Percentiles rank a stretch among this genome's conserved stretches.
Evolutionary conservation across 2,329 filamentous ascomycete genomes (phyloP).

Genomic region (Hypoxylon sp.): DNA sequence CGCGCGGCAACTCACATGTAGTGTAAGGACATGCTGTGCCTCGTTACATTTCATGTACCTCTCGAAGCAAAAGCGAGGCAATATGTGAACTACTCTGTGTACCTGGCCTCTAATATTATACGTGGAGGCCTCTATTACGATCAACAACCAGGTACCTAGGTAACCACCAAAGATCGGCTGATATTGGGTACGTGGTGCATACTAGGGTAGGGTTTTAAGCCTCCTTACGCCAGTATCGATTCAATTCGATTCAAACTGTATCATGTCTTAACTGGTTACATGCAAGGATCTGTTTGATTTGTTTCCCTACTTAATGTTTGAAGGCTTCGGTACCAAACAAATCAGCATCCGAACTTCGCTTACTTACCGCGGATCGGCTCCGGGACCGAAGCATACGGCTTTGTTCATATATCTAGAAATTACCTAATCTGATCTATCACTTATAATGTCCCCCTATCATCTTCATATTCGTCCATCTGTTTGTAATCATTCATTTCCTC

Average conservation of each 20-base stretch:
- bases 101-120: too few relatives aligned
- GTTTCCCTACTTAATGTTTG: background rate
- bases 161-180: too few relatives aligned
- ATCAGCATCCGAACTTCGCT: background rate
- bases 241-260: too few relatives aligned
- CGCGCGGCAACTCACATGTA: background rate
- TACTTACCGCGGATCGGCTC: background rate
- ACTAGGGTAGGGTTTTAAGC: too few relatives aligned
- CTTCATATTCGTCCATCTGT: background rate
- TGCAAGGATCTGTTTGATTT: background rate
- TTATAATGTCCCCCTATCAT: background rate
- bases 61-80: too few relatives aligned
- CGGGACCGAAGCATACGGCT: slow-evolving; percentile 21
- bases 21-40: background rate
- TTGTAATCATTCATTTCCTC: background rate
- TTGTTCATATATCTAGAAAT: background rate
- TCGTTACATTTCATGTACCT: background rate
- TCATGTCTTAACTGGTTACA: too few relatives aligned
- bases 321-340: background rate
- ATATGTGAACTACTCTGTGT: background rate
- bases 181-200: too few relatives aligned
- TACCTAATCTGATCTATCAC: background rate
- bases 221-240: too few relatives aligned
- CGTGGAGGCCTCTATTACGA: too few relatives aligned
- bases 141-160: too few relatives aligned